Percentiles rank a stretch among this genome's conserved stretches.
Conservation (phyloP, 768 basidiomycete species). For the Sutorius australiensis region DNA sequence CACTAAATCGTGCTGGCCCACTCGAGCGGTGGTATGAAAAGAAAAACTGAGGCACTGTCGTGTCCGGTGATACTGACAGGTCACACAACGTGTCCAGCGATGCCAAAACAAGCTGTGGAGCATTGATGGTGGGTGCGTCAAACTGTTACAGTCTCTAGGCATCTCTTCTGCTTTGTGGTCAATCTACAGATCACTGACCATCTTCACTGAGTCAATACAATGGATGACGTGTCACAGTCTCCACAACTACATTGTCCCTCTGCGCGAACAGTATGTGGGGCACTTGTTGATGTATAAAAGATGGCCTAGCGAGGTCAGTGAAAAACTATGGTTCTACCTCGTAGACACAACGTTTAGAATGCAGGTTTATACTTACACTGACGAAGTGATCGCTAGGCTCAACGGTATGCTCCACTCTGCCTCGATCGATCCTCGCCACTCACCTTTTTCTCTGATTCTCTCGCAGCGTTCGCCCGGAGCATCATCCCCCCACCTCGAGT, state of each 20-base stretch:
- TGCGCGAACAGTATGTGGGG: neutral
- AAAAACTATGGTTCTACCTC: neutral
- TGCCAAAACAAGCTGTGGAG: neutral
- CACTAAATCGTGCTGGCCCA: neutral
- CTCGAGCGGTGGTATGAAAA: neutral
- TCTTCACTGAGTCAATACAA: neutral
- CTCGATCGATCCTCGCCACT: neutral
- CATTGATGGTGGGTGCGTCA: neutral
- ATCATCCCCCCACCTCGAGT: neutral
- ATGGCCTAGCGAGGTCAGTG: neutral
- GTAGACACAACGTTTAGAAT: neutral
- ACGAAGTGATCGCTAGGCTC: neutral
- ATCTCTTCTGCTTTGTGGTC: neutral
- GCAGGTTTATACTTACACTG: conserved; percentile 2
- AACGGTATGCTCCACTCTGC: neutral
- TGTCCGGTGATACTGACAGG: neutral
- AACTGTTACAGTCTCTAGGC: neutral
- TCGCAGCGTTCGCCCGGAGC: neutral
- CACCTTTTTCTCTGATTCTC: neutral
- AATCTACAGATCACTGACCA: neutral
- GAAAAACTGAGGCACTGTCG: neutral
- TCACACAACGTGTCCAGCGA: neutral
- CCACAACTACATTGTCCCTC: neutral
- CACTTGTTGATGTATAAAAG: neutral
- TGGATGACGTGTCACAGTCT: neutral